phyloP scores from a whole-genome alignment of 2,329 filamentous ascomycete genomes.

The Colletotrichum liriopes region DNA sequence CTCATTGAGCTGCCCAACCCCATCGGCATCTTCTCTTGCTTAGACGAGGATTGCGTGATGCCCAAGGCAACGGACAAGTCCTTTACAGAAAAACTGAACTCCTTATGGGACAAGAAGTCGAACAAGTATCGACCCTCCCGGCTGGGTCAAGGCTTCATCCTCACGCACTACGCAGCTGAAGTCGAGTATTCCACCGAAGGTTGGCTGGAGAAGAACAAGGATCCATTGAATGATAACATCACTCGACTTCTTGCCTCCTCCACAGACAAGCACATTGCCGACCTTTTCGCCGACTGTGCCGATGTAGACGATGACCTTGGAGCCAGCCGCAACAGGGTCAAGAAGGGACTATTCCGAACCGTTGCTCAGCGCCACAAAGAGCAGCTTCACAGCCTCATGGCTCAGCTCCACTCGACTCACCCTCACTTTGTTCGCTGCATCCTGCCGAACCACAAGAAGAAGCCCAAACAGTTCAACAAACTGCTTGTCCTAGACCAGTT shows the following conservation, averaged over 20 bases:
- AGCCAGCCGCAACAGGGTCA: conserved; percentile 83
- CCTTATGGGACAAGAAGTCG: conserved; percentile 96
- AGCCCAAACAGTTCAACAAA: conserved; percentile 91
- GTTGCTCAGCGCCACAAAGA: conserved; percentile 98
- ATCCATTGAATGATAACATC: conserved; percentile 96
- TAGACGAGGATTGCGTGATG: conserved; percentile 99
- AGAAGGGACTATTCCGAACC: conserved; percentile 96
- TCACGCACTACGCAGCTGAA: conserved; percentile 97
- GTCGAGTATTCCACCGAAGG: conserved; percentile 96
- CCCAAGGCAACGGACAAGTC: conserved; percentile 97
- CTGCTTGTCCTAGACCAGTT: conserved; percentile 96
- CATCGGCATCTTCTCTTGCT: conserved; percentile 97
- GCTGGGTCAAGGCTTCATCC: conserved; percentile 90
- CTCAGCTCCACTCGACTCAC: conserved; percentile 93
- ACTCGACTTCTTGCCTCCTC: conserved; percentile 90
- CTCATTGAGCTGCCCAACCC: conserved; percentile 96
- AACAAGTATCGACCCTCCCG: conserved; percentile 92
- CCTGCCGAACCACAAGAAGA: conserved; percentile 97
- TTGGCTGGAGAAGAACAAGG: conserved; percentile 99
- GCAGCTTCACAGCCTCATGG: conserved; percentile 96
- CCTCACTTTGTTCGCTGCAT: conserved; percentile 99
- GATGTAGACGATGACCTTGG: conserved; percentile 82
- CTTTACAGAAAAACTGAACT: conserved; percentile 98
- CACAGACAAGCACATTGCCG: conserved; percentile 85
- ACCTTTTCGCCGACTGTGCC: conserved; percentile 89